Evolutionary conservation across 106 monocot species (phyloP), one percentile per base, ranked within the genome.

Genomic region (Chionographis japonica): DNA sequence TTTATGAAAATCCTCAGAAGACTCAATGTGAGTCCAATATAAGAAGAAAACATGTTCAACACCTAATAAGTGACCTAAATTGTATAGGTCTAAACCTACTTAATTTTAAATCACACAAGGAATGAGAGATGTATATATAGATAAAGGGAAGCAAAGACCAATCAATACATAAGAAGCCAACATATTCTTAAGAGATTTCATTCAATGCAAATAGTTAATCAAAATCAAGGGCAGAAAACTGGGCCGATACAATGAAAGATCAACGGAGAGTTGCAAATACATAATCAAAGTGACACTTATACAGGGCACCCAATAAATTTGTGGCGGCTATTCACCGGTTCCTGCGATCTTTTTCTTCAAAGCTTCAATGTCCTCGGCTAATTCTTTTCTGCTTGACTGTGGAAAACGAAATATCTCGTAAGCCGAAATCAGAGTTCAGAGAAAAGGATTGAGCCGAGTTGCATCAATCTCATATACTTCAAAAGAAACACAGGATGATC

Each of bases 261-360:
- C 20, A 27, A 17, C 52, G 68, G 41, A 14, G 2, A 9, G 38
- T 4, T 40, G 15, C 54, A 35, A 72, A 17, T 72, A 63, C 54
- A 63, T 13, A 12, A 35, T 40, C 17, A 16, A 41, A 63, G 52
- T 54, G 52, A 38, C 54, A 40, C 53, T 63, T 54, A 72, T 53
- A 62, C 52, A 72, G 49, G 27, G 42, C 38, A 57, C 38, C 66
- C 52, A 67, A 2, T 37, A 12, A 17, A 53, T 72, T 17, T 4
- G 27, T 27, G 63, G 52, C 27, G 27, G 27, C 27, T 63, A 81
- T 56, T 76, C 76, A 11, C 58, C 78, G 35, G 84, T 81, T 37
- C 85, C 85, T 4, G 81, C 71, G 68, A 86, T 81, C 68, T 81
- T 86, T 50, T 81, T 86, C 85, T 86, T 86, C 52, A 81, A 63